Base-by-base conservation (phyloP, 2,329 filamentous ascomycete genomes). In the Scedosporium aurantiacum region DNA sequence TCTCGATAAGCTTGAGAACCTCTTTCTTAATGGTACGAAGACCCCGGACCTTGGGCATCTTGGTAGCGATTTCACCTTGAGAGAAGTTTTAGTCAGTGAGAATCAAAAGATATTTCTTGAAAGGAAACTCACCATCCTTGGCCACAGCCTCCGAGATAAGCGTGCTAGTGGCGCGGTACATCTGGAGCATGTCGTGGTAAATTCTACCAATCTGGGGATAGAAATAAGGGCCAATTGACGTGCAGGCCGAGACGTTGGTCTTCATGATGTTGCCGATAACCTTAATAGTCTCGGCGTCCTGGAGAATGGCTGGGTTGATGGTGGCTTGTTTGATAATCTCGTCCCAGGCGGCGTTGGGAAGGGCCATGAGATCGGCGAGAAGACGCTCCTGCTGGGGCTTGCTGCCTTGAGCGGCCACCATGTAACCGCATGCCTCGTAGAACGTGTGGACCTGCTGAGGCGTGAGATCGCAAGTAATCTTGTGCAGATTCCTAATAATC, bases 261-360 rank as follows among this genome's bases (percentile, higher is more conserved):
- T 99, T 99, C 94, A 99, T 99, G 72, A 99, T 97, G 76, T 99
- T 99, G 66, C 94, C 94, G 65, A 99, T 92, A 67, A 99, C 87
- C 79, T 99, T 99, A 78, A 99, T 97, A 0, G 92, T 96, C 67
- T 99, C 92, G 10, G 87, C 80, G 70, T 97, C 91, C 73, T 97
- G 91, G 12, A 99, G 81, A 66, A 94, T 91, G 23, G 86, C 82
- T 0, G 94, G 91, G 71, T 97, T 87, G 64, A 88, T 82, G 61
- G 90, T 94, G 25, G 94, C 94, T 70, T 89, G 84, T 67, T 85
- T 84, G 71, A 99, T 99, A 69, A 99, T 97, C 69, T 88, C 85
- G 71, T 97, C 92, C 94, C 94, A 99, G 21, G 94, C 95, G 43
- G 85, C 81, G 70, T 99, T 99, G 25, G 94, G 94, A 58, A 96